Conservation (phyloP, 2,329 filamentous ascomycete species). For the Aspergillus sp. region DNA sequence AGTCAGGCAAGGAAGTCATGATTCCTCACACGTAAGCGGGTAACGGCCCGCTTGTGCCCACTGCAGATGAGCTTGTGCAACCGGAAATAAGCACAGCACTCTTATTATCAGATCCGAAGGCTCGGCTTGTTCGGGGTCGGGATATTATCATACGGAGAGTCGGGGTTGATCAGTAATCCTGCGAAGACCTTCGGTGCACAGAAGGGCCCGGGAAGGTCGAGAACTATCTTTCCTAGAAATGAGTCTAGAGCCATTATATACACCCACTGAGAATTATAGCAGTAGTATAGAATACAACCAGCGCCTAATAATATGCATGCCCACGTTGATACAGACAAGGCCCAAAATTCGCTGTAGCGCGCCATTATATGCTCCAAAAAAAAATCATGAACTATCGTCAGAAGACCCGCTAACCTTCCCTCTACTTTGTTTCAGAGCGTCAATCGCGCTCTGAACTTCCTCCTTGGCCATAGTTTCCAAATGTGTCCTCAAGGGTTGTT, state of each 20-base stretch:
- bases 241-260: background rate
- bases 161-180: background rate
- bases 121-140: background rate
- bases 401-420: conserved; percentile 17
- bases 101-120: background rate
- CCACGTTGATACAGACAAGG: conserved; percentile 5
- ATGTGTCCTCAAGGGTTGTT: conserved; percentile 64
- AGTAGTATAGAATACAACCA: conserved; percentile 6
- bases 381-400: conserved; percentile 20
- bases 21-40: background rate
- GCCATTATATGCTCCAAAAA: conserved; percentile 19
- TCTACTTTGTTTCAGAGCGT: conserved; percentile 27
- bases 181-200: background rate
- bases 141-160: background rate
- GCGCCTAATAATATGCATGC: conserved; percentile 20
- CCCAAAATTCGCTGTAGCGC: conserved; percentile 18
- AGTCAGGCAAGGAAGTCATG: background rate
- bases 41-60: background rate
- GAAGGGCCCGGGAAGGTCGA: background rate
- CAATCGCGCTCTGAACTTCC: conserved; percentile 76
- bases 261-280: background rate
- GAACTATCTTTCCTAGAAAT: background rate
- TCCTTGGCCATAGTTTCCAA: conserved; percentile 76
- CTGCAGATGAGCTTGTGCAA: background rate
- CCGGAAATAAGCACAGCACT: background rate